A percentile compares a stretch with the other conserved stretches of the same genome.
Conservation (phyloP, 768 basidiomycete species). For the Tulasnella calospora region DNA sequence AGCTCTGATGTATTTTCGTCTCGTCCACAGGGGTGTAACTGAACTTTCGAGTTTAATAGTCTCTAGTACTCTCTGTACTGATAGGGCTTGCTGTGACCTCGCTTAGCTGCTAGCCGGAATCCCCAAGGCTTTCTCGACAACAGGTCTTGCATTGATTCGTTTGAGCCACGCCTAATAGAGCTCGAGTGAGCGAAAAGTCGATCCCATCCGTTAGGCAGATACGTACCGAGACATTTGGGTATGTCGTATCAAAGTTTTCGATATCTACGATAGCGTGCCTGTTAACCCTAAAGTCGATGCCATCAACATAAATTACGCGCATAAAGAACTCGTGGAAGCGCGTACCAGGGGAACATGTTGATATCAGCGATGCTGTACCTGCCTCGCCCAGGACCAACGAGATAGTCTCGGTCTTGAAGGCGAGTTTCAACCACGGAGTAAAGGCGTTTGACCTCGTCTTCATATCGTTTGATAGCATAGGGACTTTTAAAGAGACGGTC, state of each 20-base stretch:
- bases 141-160: too few species aligned
- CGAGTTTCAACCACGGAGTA: slow-evolving; percentile 79
- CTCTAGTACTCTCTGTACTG: too few species aligned
- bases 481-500: slow-evolving; percentile 24
- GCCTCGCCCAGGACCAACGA: slow-evolving; percentile 69
- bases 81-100: too few species aligned
- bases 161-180: too few species aligned
- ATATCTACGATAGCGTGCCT: slow-evolving; percentile 43
- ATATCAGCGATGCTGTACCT: slow-evolving; percentile 68
- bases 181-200: too few species aligned
- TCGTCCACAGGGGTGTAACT: too few species aligned
- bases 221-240: slow-evolving; percentile 54
- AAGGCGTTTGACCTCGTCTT: slow-evolving; percentile 75
- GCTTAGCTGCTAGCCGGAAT: too few species aligned
- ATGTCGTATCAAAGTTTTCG: slow-evolving; percentile 51
- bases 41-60: too few species aligned
- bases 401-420: slow-evolving; percentile 67
- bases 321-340: background rate
- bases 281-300: slow-evolving; percentile 48
- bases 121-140: too few species aligned
- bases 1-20: too few species aligned
- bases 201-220: too few species aligned
- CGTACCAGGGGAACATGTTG: slow-evolving; percentile 61
- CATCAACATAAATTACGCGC: background rate
- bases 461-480: slow-evolving; percentile 52